Evolutionary conservation across 75 land plant species (phyloP), one percentile per base, ranked within the genome.

Genomic region (Selaginella tamariscina): DNA sequence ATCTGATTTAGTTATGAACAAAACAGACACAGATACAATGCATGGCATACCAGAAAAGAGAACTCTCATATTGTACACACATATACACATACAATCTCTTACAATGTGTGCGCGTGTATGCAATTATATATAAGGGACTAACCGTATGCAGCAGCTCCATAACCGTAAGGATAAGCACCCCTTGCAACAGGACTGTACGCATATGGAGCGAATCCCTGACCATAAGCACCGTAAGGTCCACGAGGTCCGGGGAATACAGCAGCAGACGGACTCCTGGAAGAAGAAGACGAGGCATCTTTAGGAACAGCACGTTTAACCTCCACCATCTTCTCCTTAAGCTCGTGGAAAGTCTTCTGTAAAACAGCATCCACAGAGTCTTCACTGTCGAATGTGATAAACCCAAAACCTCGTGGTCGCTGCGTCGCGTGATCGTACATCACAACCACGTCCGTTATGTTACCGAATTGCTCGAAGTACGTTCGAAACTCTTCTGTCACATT

Each of bases 271-370:
- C 62, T 26, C 23, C 62, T 2, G n/a, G n/a, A n/a, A 23, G 27
- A 5, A 23, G 62, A 5, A n/a, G 62, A 2, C 26, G 62, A 59
- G 26, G 27, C 62, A 59, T 59, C 62, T 21, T 59, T 59, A 9
- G 62, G 62, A n/a, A 59, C 62, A 5, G 62, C 62, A 9, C 62
- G 21, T 21, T 59, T 59, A 8, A 59, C 62, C n/a, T 59, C 62
- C 62, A 59, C 62, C 26, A 59, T 21, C 26, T 59, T 59, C 18
- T 59, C 62, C 62, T 59, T 59, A n/a, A 59, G 62, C 62, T 59
- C 62, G 26, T 59, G 62, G 26, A 59, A 59, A 5, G 21, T 59
- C 62, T 59, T 59, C 26, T 59, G 62, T 2, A 59, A 23, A 9
- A 59, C 62, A 59, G 9, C 21, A 23, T 59, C 62, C 62, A 59